Conservation (phyloP, 805 yeast species). For the Starmerella bombicola region DNA sequence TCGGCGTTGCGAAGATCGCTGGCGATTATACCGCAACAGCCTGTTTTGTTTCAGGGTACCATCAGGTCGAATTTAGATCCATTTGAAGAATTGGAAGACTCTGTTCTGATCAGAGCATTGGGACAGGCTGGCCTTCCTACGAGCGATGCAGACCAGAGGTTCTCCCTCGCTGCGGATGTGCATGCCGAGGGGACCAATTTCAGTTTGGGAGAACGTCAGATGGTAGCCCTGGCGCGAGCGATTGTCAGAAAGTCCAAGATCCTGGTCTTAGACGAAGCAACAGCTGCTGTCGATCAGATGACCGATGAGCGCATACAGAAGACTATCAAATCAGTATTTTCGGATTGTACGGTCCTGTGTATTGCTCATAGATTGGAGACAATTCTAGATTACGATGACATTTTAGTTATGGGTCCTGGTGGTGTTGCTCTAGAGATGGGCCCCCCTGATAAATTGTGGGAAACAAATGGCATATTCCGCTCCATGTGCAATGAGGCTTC, state of each 20-base stretch:
- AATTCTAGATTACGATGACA: conserved; percentile 44
- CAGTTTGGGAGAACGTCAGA: conserved; percentile 17
- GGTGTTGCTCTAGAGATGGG: conserved; percentile 48
- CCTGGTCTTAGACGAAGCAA: conserved; percentile 61
- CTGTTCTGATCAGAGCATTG: conserved; percentile 52
- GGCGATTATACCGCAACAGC: conserved; percentile 79
- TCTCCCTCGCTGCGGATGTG: conserved; percentile 39
- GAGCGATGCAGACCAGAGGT: conserved; percentile 31
- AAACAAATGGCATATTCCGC: conserved; percentile 1
- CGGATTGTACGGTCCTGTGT: conserved; percentile 51
- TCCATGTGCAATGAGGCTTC: conserved; percentile 13
- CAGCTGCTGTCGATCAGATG: conserved; percentile 63
- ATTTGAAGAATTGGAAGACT: conserved; percentile 44
- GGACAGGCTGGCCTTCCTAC: conserved; percentile 37
- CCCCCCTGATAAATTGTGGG: conserved; percentile 36
- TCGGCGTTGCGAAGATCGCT: conserved; percentile 53
- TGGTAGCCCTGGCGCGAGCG: conserved; percentile 48
- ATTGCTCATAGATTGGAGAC: conserved; percentile 61
- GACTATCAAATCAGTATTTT: conserved; percentile 45
- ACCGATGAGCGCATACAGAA: conserved; percentile 54
- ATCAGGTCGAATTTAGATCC: conserved; percentile 70
- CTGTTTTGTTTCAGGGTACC: conserved; percentile 68
- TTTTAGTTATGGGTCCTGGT: conserved; percentile 42
- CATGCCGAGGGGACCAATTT: conserved; percentile 16
- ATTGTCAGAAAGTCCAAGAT: conserved; percentile 49